A percentile compares a stretch with the other conserved stretches of the same genome.
Evolutionary conservation across 495 filamentous ascomycete genomes (phyloP).

Genomic region (Alectoria sarmentosa): DNA sequence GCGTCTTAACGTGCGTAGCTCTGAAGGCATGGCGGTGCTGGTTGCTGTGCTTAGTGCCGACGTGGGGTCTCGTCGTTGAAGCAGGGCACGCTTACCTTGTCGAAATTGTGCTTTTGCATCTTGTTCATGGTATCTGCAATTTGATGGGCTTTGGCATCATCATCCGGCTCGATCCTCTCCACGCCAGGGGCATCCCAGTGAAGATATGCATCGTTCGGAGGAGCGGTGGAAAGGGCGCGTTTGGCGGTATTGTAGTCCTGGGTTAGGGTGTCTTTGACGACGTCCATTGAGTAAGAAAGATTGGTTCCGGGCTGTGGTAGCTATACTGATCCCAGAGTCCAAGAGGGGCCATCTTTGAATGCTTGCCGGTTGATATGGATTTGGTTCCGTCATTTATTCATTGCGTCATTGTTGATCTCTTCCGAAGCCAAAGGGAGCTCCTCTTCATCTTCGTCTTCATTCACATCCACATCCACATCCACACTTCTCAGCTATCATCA

Average conservation of each 20-base stretch:
- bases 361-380: too few relatives aligned
- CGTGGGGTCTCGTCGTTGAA: too few relatives aligned
- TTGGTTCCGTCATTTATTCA: too few relatives aligned
- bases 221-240: slow-evolving; percentile 17
- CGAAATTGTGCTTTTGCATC: slow-evolving; percentile 28
- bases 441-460: too few relatives aligned
- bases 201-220: slow-evolving; percentile 18
- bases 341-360: neutral
- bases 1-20: slow-evolving; percentile 24
- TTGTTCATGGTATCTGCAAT: slow-evolving; percentile 26
- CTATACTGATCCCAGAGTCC: neutral
- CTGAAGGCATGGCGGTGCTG: slow-evolving; percentile 26
- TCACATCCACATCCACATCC: too few relatives aligned
- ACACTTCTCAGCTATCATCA: neutral
- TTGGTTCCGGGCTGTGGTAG: neutral
- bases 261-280: slow-evolving; percentile 12
- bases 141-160: slow-evolving; percentile 20
- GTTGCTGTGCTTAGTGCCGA: neutral
- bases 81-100: slow-evolving; percentile 7
- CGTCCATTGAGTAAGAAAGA: slow-evolving; percentile 1
- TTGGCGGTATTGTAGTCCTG: slow-evolving; percentile 14
- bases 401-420: neutral
- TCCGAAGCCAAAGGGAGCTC: too few relatives aligned
- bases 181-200: slow-evolving; percentile 22
- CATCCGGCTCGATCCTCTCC: slow-evolving; percentile 19